A percentile compares a stretch with the other conserved stretches of the same genome.
Evolutionary conservation across 2,329 filamentous ascomycete genomes (phyloP).

Genomic region (Aspergillus phoenicis): DNA sequence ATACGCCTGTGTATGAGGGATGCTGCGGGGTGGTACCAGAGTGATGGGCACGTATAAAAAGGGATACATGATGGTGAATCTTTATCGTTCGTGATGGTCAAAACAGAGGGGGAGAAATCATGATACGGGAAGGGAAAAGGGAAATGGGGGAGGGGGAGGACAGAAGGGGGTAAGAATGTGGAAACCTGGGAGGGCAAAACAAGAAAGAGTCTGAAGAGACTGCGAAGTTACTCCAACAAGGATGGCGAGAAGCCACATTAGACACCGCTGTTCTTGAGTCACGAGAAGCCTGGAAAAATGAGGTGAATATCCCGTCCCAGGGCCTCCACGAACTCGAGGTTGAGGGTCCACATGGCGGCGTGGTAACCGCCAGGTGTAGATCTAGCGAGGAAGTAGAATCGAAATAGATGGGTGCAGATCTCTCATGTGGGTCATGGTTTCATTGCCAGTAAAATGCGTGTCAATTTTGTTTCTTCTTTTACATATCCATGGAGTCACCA

Average conservation of each 20-base stretch:
- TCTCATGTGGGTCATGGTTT: constrained; percentile 16
- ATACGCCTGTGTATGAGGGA: constrained; percentile 46
- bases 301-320: constrained; percentile 5
- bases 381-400: constrained; percentile 20
- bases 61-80: constrained; percentile 54
- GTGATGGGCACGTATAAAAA: constrained; percentile 24
- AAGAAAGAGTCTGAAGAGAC: constrained; percentile 16
- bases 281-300: constrained; percentile 7
- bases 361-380: constrained; percentile 11
- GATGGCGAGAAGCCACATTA: not conserved
- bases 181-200: constrained; percentile 17
- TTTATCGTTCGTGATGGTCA: constrained; percentile 45
- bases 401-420: constrained; percentile 17
- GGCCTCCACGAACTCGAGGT: constrained; percentile 16
- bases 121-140: constrained; percentile 18
- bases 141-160: constrained; percentile 14
- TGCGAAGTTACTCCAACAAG: constrained; percentile 4
- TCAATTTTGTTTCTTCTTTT: constrained; percentile 38
- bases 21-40: constrained; percentile 33
- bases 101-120: constrained; percentile 31
- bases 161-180: constrained; percentile 5
- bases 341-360: constrained; percentile 4
- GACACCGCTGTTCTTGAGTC: not conserved
- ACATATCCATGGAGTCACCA: constrained; percentile 75
- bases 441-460: constrained; percentile 18